phyloP scores from a whole-genome alignment of 1,139 yeast species.

The Nadsonia starkeyi-henricii region DNA sequence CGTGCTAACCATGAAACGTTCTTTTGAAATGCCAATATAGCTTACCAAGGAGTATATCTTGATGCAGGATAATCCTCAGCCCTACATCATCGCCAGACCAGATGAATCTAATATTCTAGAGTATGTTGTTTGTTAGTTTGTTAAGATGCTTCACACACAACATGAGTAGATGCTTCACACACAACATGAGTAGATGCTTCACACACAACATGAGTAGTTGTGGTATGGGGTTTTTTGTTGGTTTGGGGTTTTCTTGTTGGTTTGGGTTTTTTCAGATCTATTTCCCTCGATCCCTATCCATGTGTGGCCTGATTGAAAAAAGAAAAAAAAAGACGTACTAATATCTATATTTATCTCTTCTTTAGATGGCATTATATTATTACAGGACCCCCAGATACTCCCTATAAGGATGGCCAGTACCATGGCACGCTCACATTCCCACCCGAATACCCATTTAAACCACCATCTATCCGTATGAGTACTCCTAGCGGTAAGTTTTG shows the following conservation, averaged over 20 bases:
- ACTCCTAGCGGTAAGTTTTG: slow-evolving; percentile 57
- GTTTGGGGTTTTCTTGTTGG: no score
- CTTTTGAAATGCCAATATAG: slow-evolving; percentile 9
- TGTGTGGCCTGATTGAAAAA: no score
- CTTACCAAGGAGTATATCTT: slow-evolving; percentile 69
- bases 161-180: no score
- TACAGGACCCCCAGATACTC: slow-evolving; percentile 78
- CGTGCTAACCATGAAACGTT: background rate
- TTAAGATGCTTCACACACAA: no score
- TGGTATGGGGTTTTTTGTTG: no score
- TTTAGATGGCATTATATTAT: slow-evolving; percentile 58
- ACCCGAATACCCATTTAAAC: slow-evolving; percentile 78
- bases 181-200: background rate
- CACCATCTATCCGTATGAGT: slow-evolving; percentile 80
- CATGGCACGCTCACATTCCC: slow-evolving; percentile 82
- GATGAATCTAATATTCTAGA: slow-evolving; percentile 62
- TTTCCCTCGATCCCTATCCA: no score
- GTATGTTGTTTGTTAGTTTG: no score
- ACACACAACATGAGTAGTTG: background rate
- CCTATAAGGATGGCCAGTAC: slow-evolving; percentile 76
- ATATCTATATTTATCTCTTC: no score
- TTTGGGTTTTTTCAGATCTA: no score
- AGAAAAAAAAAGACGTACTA: no score
- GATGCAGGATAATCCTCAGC: slow-evolving; percentile 64
- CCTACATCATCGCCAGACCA: slow-evolving; percentile 71